Evolutionary conservation across 768 basidiomycete genomes (phyloP), one percentile per base, ranked within the genome.

Genomic region (Kwoniella dendrophila): DNA sequence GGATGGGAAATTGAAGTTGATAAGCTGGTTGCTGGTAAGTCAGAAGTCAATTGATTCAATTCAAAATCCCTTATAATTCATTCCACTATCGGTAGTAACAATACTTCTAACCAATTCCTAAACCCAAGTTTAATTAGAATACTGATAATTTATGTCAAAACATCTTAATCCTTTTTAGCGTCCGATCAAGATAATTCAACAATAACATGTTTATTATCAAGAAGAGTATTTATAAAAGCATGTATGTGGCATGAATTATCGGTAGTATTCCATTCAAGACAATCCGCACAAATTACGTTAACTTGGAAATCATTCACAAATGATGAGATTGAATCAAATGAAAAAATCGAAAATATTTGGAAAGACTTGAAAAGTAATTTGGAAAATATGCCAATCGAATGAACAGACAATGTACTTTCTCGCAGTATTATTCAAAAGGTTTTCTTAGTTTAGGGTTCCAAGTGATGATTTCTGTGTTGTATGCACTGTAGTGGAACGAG

Each of bases 171-270:
- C 16, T 36, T n/a, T 27, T 0, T 82, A 29, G 72, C 83, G 26
- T 88, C 93, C 66, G 92, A 95, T 80, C 87, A 87, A 65, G 95
- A 96, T 76, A 90, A 94, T 74, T 86, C 86, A 2, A 84, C 85
- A 1, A 93, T 97, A 67, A 84, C 85, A 22, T 84, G 85, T 4
- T 84, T 88, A 57, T 82, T 96, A 41, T 86, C 85, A 61, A 81
- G 95, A 54, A 83, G 95, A 20, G 86, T 93, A 10, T 96, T 93
- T 74, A 88, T 95, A 60, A 87, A 90, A 55, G 88, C 89, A 57
- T 90, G 93, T 67, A 85, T 96, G 85, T 97, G 93, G 92, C 90
- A 95, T 71, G 93, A 97, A 78, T 83, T 95, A n/a, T 86, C 90
- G 24, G 90, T 92, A 18, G 88, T 97, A 36, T 81, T 95, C 45